phyloP scores from a whole-genome alignment of 441 rosid genomes.

The Jatropha podagrica region DNA sequence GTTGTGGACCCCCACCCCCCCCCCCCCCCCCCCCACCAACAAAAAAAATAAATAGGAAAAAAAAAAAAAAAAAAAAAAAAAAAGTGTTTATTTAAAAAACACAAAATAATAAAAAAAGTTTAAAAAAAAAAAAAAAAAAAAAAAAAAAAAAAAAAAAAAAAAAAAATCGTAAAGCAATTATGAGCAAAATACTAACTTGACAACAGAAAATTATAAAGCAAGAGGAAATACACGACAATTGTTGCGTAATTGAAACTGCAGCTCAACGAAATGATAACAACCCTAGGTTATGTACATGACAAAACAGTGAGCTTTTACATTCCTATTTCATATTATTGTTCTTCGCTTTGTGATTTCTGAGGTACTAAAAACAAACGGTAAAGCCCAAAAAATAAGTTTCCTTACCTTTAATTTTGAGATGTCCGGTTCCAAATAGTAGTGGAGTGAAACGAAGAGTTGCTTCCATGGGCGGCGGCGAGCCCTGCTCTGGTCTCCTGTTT shows the following conservation, averaged over 20 bases:
- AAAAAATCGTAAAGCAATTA: not conserved
- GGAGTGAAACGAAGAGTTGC: conserved; percentile 36
- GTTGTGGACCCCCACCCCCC: too few relatives aligned
- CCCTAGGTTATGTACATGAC: not conserved
- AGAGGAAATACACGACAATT: not conserved
- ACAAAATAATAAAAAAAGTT: too few relatives aligned
- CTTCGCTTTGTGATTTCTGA: not conserved
- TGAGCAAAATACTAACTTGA: not conserved
- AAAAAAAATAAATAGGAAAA: too few relatives aligned
- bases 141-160: not conserved
- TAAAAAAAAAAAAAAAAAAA: too few relatives aligned
- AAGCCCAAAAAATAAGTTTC: conserved; percentile 2
- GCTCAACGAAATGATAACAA: not conserved
- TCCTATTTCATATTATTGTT: not conserved
- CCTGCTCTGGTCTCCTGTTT: not conserved
- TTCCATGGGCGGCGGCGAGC: conserved; percentile 35
- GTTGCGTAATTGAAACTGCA: not conserved
- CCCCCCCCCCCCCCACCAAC: too few relatives aligned
- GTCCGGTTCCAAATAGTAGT: conserved; percentile 18
- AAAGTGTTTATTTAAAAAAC: too few relatives aligned
- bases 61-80: too few relatives aligned
- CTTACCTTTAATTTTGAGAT: conserved; percentile 34
- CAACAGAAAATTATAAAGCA: not conserved
- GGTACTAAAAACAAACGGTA: not conserved
- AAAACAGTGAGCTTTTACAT: not conserved